Base-by-base conservation (phyloP, 495 filamentous ascomycete species). In the Lasiosphaeria ovina region DNA sequence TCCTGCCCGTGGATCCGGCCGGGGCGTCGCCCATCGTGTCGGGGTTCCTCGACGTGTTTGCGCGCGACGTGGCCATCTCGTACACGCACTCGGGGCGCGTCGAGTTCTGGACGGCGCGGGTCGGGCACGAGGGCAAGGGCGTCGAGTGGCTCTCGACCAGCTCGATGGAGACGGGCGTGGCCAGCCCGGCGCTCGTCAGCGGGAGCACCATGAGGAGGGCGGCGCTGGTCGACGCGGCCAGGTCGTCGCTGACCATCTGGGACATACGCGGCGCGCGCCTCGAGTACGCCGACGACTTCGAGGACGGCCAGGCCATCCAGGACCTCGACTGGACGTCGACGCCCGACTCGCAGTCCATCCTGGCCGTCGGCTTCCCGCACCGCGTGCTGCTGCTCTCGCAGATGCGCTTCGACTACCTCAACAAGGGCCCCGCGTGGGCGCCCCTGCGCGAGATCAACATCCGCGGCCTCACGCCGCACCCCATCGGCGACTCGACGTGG, bases 301-400 rank as follows among this genome's bases (percentile, higher is more conserved):
- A 87, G 58, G 76, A 80, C 24, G 78, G 86, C 60, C 90, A 95
- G 59, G 82, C 82, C 14, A 93, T 98, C 38, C 81, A 85, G 62
- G 93, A 97, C 67, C 81, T 97, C 7, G 92, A 97, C 68, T 98
- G 93, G 93, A 93, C 93, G 1, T 93, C 90, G 7, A 97, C 93
- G 0, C 92, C 93, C 0, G 92, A 96, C 65, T 85, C 83, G 63
- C 93, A 97, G 69, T 93, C 91, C 3, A 90, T 98, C 59, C 82
- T 98, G 11, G 90, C 93, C 7, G 90, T 97, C 40, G 93, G 93
- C 5, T 97, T 97, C 69, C 86, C 87, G 11, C 89, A 93, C 63
- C 84, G 88, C 55, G 88, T 98, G 24, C 69, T 94, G 34, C 79
- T 98, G 3, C 79, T 96, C n/a, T 87, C 89, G 31, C 93, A 98